Conservation (phyloP, 306 rosid genomes). For the Prunus mume region DNA sequence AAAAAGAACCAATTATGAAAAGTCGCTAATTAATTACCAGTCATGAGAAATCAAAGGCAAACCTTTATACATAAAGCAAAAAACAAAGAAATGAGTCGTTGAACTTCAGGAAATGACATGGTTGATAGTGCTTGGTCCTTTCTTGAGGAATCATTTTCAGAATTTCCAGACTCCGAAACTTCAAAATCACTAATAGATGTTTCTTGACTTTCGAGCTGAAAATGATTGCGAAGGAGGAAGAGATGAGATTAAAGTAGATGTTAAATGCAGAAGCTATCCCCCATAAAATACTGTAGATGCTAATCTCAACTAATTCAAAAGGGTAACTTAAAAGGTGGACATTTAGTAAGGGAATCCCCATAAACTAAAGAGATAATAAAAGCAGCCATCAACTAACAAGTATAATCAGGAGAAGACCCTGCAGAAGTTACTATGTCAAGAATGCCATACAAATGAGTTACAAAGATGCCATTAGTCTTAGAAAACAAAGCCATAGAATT, state of each 20-base stretch:
- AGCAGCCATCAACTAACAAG: not conserved
- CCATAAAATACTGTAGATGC: not conserved
- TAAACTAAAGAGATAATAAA: not conserved
- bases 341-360: not conserved
- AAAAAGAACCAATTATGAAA: slow-evolving; percentile 10
- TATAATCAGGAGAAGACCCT: not conserved
- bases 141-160: slow-evolving; percentile 52
- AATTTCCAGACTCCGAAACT: slow-evolving; percentile 52
- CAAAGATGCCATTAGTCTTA: not conserved
- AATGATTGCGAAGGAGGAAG: not conserved
- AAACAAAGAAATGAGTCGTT: slow-evolving; percentile 77
- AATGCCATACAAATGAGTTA: not conserved
- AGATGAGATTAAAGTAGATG: not conserved
- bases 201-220: slow-evolving; percentile 69
- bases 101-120: slow-evolving; percentile 71
- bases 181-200: slow-evolving; percentile 47
- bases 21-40: not conserved
- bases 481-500: not conserved
- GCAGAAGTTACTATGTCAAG: not conserved
- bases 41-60: slow-evolving; percentile 24
- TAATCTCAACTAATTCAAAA: not conserved
- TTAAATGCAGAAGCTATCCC: not conserved
- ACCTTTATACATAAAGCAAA: slow-evolving; percentile 96
- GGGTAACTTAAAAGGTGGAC: not conserved
- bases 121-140: slow-evolving; percentile 43